phyloP scores from a whole-genome alignment of 2,329 filamentous ascomycete genomes.

The Hymenoscyphus scutula region DNA sequence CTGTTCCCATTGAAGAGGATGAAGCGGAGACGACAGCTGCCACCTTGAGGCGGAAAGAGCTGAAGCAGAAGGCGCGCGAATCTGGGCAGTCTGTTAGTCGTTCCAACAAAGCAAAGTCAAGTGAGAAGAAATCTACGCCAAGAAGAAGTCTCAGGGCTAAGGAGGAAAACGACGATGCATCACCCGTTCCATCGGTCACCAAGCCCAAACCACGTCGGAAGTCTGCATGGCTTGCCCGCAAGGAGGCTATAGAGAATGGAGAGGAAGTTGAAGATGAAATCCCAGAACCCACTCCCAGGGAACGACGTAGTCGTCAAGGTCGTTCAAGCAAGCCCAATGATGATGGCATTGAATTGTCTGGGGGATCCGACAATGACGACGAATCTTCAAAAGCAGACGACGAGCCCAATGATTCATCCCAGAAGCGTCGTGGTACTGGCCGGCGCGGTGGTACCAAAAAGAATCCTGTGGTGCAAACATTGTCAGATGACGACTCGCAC shows the following conservation, averaged over 20 bases:
- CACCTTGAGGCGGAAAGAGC: constrained; percentile 10
- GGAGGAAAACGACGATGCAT: constrained; percentile 7
- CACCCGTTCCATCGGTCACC: constrained; percentile 8
- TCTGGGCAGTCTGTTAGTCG: constrained; percentile 25
- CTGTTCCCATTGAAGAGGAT: constrained; percentile 27
- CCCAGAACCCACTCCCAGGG: neutral
- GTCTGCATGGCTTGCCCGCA: constrained; percentile 32
- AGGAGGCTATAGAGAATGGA: constrained; percentile 23
- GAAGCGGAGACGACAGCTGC: constrained; percentile 17
- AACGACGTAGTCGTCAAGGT: neutral
- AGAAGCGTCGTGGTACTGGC: neutral
- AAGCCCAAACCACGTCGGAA: constrained; percentile 27
- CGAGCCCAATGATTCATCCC: neutral
- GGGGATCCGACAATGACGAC: neutral
- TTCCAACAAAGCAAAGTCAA: constrained; percentile 18
- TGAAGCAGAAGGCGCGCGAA: constrained; percentile 12
- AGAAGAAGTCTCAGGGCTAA: constrained; percentile 19
- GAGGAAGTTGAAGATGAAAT: constrained; percentile 6
- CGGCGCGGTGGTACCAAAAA: constrained; percentile 7
- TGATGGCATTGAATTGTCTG: neutral
- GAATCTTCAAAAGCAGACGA: neutral
- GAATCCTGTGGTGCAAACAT: neutral
- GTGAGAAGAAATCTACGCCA: constrained; percentile 11
- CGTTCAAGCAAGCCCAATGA: constrained; percentile 1
- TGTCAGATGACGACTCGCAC: constrained; percentile 14